Evolutionary conservation across 352 stramenopile genomes (phyloP).

Genomic region (Phytophthora rubi): DNA sequence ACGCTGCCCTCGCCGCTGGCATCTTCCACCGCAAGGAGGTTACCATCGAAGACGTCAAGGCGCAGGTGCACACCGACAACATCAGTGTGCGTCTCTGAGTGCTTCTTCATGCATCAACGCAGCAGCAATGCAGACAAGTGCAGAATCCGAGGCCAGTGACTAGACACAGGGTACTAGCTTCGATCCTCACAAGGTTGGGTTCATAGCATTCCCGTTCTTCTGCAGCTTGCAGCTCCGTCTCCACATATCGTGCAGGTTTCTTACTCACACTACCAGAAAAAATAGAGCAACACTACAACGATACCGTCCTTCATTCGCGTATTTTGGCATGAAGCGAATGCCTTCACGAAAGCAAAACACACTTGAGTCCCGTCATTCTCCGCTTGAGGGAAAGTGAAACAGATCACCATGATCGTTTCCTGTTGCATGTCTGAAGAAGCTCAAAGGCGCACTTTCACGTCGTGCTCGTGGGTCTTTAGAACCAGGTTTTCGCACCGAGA

Average conservation of each 20-base stretch:
- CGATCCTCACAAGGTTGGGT: slow-evolving; percentile 7
- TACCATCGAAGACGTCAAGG: slow-evolving; percentile 95
- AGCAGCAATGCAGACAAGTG: slow-evolving; percentile 10
- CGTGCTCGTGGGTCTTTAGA: slow-evolving; percentile 1
- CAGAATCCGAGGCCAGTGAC: slow-evolving; percentile 3
- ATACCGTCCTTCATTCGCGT: neutral
- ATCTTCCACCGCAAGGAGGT: slow-evolving; percentile 99
- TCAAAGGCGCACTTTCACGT: slow-evolving; percentile 10
- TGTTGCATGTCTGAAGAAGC: slow-evolving; percentile 12
- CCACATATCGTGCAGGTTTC: slow-evolving; percentile 16
- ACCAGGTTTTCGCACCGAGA: neutral
- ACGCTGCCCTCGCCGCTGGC: slow-evolving; percentile 97
- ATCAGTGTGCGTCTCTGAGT: slow-evolving; percentile 74
- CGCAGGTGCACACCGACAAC: slow-evolving; percentile 75
- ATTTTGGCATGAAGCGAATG: neutral
- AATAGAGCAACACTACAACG: slow-evolving; percentile 33
- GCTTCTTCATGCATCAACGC: slow-evolving; percentile 13
- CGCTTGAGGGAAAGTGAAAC: slow-evolving; percentile 34
- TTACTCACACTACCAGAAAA: slow-evolving; percentile 19
- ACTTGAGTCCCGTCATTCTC: neutral
- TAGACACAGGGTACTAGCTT: slow-evolving; percentile 2
- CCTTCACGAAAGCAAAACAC: no score
- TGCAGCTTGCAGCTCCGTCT: slow-evolving; percentile 17
- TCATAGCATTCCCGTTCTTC: slow-evolving; percentile 3
- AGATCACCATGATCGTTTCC: slow-evolving; percentile 19